phyloP scores from a whole-genome alignment of 2,329 filamentous ascomycete genomes.

The Aschersonia sp. region DNA sequence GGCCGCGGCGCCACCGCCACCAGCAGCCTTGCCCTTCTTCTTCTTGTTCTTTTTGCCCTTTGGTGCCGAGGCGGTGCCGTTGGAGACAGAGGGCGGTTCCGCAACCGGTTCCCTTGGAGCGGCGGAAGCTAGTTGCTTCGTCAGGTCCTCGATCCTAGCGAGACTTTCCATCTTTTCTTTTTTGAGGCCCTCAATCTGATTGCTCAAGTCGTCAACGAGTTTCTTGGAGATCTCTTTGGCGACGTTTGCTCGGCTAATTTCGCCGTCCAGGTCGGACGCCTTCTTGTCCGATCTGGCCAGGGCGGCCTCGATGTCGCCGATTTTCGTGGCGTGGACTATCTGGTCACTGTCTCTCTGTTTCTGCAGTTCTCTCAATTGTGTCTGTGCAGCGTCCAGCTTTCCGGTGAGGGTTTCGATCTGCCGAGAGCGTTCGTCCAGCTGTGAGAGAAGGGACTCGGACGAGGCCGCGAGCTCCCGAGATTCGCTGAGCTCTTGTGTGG shows the following conservation, averaged over 20 bases:
- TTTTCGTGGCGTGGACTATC: conserved; percentile 14
- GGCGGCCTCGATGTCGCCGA: conserved; percentile 20
- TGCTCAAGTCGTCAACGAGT: conserved; percentile 20
- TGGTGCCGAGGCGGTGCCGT: conserved; percentile 9
- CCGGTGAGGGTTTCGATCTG: conserved; percentile 36
- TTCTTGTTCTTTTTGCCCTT: conserved; percentile 73
- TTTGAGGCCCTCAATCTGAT: conserved; percentile 21
- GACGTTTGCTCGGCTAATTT: conserved; percentile 23
- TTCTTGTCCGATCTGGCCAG: conserved; percentile 20
- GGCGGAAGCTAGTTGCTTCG: conserved; percentile 24
- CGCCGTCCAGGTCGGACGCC: conserved; percentile 22
- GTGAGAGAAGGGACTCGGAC: conserved; percentile 30
- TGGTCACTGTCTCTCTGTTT: conserved; percentile 18
- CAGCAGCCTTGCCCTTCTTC: conserved; percentile 62
- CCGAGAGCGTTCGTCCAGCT: conserved; percentile 31
- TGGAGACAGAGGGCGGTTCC: conserved; percentile 7
- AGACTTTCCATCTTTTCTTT: conserved; percentile 17
- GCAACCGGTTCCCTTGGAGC: conserved; percentile 10
- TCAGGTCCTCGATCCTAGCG: conserved; percentile 23
- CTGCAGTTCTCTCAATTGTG: conserved; percentile 29
- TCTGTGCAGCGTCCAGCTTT: conserved; percentile 26
- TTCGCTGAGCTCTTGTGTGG: conserved; percentile 46
- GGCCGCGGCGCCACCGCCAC: conserved; percentile 26
- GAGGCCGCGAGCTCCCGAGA: conserved; percentile 23
- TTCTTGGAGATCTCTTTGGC: conserved; percentile 27